Base-by-base conservation (phyloP, 495 filamentous ascomycete species). In the Aspergillus carlsbadensis region DNA sequence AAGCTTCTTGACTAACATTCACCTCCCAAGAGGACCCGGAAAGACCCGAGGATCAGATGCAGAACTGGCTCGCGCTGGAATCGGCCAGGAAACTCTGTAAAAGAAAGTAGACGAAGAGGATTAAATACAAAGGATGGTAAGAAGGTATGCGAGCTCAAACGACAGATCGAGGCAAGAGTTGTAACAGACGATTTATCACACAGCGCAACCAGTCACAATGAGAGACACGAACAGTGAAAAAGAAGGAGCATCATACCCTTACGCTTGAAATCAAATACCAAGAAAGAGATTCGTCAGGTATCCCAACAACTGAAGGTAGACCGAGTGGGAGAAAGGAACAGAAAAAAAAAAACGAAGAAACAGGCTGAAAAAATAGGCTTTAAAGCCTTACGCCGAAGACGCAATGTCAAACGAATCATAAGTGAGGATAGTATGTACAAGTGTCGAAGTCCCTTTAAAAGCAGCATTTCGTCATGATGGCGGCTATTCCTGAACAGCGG, bases 251-350 rank as follows among this genome's bases (percentile, higher is more conserved):
- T 68, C 69, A 56, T 71, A 69, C 70, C 70, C 73, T 66, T 65
- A 70, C 58, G 62, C 63, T 65, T 56, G 57, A 49, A 58, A 70
- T 48, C 56, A 60, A 56, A 63, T 61, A 54, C 60, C 61, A 60
- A 64, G 47, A 67, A 72, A 73, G 69, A 72, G 59, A 76, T 73
- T 76, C 73, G 71, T 76, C 69, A 74, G 60, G 54, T 65, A 63
- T 56, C 68, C 67, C 70, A 65, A 59, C 52, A 55, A 64, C 34
- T 52, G 60, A 56, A 63, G 47, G 54, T 52, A 33, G 36, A 56
- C 53, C 48, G 47, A 45, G 35, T 55, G 44, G 37, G 44, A 56
- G 62, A 64, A 67, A 64, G 59, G 40, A 57, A 44, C 34, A 48
- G 44, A 60, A 51, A 49, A 57, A 58, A 64, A 50, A 56, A 49